Evolutionary conservation across 2,329 filamentous ascomycete genomes (phyloP).

Genomic region (Chaetomiaceae sp.): DNA sequence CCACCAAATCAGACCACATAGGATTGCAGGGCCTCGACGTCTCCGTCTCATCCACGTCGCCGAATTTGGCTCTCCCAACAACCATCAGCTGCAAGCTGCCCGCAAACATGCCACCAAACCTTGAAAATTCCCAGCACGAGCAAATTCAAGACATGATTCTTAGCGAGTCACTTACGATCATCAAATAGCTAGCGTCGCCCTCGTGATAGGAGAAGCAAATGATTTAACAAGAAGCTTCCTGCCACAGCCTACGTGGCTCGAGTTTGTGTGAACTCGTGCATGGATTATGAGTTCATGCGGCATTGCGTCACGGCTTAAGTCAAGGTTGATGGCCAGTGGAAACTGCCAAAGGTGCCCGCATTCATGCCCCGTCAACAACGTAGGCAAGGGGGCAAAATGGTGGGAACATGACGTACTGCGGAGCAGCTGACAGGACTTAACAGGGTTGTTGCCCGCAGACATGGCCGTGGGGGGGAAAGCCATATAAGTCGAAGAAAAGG

Average conservation of each 20-base stretch:
- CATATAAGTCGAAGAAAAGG: background rate
- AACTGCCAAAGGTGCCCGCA: too few species aligned
- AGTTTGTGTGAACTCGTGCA: too few species aligned
- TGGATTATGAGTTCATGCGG: too few species aligned
- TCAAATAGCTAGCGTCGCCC: background rate
- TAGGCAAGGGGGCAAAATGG: background rate
- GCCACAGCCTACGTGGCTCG: too few species aligned
- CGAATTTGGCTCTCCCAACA: background rate
- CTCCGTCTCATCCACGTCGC: background rate
- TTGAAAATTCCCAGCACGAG: background rate
- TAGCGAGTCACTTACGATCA: background rate
- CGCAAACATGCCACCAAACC: background rate
- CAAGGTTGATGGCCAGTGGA: too few species aligned
- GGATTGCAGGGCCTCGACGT: background rate
- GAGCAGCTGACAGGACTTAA: background rate
- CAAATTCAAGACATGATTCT: background rate
- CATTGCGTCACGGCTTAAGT: too few species aligned
- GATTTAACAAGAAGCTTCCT: too few species aligned
- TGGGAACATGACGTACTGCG: conserved; percentile 12
- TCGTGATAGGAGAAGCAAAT: too few species aligned
- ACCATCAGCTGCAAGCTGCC: background rate
- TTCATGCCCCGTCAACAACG: too few species aligned
- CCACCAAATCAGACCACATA: background rate
- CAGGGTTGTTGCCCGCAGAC: too few species aligned
- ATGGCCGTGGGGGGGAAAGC: too few species aligned